phyloP scores from a whole-genome alignment of 1,284 basidiomycete species.

The Boletus sp. region DNA sequence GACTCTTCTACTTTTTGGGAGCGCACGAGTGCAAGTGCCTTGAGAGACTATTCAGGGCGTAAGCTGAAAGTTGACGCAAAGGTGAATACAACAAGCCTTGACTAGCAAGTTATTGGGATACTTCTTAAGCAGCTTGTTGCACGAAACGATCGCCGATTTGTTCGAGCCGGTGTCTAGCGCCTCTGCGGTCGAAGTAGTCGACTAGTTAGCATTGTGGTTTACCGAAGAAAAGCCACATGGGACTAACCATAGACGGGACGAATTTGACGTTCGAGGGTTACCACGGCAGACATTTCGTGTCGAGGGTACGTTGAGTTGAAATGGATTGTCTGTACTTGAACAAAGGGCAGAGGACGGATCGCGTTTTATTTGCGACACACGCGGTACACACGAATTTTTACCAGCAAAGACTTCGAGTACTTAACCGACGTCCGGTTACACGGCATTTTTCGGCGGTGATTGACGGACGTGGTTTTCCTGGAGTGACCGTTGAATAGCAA shows the following conservation, averaged over 20 bases:
- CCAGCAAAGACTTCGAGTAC: constrained; percentile 16
- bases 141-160: constrained; percentile 78
- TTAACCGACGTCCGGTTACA: constrained; percentile 29
- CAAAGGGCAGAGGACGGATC: background rate
- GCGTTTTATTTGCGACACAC: constrained; percentile 6
- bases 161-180: constrained; percentile 80
- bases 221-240: background rate
- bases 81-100: constrained; percentile 47
- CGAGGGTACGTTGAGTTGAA: background rate
- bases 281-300: constrained; percentile 38
- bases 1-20: constrained; percentile 80
- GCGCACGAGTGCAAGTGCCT: constrained; percentile 77
- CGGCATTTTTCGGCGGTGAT: constrained; percentile 31
- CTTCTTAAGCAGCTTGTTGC: constrained; percentile 82
- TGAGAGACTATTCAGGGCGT: constrained; percentile 52
- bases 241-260: constrained; percentile 71
- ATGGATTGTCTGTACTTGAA: constrained; percentile 4
- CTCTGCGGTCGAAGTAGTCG: constrained; percentile 43
- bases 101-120: constrained; percentile 68
- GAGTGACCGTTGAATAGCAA: constrained; percentile 1
- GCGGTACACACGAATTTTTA: constrained; percentile 26
- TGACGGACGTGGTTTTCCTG: constrained; percentile 4
- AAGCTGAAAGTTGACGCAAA: background rate
- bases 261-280: constrained; percentile 70
- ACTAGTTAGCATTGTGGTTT: constrained; percentile 9